These are phyloP conservation scores for Lepidopterella palustris DNA, from an alignment of 495 filamentous ascomycete genomes.

Conservation along the genomic window DNA sequence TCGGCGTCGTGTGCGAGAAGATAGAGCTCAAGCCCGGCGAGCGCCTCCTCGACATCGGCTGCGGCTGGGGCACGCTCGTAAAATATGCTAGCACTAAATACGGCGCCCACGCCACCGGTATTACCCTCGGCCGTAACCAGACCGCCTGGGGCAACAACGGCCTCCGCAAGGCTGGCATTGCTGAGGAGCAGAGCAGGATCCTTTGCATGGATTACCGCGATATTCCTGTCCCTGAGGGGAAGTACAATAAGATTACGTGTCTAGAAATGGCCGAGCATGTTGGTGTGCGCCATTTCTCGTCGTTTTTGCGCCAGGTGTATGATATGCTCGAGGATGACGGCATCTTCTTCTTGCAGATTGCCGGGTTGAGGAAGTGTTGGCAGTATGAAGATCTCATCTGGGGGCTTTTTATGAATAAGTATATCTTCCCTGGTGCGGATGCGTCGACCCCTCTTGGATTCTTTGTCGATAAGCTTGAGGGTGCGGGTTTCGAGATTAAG, in stretches of 20 bases:
- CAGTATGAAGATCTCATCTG: conserved; percentile 85
- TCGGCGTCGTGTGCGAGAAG: conserved; percentile 81
- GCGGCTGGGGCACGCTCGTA: conserved; percentile 81
- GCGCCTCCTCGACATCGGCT: conserved; percentile 72
- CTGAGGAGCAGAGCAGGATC: conserved; percentile 66
- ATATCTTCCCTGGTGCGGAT: conserved; percentile 84
- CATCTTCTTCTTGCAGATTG: conserved; percentile 75
- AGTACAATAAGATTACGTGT: conserved; percentile 79
- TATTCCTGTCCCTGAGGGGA: conserved; percentile 59
- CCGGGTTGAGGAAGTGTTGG: conserved; percentile 74
- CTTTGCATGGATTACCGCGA: conserved; percentile 84
- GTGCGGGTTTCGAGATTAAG: conserved; percentile 74
- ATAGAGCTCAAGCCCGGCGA: conserved; percentile 66
- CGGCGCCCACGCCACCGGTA: conserved; percentile 67
- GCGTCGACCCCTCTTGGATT: conserved; percentile 73
- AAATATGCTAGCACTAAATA: conserved; percentile 74
- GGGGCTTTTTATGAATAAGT: conserved; percentile 91
- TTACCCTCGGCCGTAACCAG: conserved; percentile 78
- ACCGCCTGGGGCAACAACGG: conserved; percentile 76
- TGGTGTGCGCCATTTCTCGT: conserved; percentile 64
- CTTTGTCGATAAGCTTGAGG: conserved; percentile 62
- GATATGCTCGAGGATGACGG: conserved; percentile 87
- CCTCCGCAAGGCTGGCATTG: conserved; percentile 59
- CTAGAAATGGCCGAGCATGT: conserved; percentile 92
- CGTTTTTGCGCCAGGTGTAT: conserved; percentile 65